Base-by-base conservation (phyloP, 1,139 yeast genomes). In the Ogataea hybrid region DNA sequence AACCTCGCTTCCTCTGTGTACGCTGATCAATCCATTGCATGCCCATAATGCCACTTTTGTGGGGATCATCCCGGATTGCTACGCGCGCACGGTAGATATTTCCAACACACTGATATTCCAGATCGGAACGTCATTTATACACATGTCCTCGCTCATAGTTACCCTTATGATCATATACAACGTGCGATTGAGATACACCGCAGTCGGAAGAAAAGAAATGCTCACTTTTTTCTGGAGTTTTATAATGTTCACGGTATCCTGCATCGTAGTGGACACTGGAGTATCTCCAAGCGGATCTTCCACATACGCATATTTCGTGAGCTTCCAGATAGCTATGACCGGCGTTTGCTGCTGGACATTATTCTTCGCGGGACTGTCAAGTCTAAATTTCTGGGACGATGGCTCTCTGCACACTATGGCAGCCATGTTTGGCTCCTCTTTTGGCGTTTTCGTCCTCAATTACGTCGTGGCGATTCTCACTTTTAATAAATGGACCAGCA, bases 371-470 rank as follows among this genome's bases (percentile, higher is more conserved):
- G 97, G 97, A 6, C 59, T 92, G 7, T 64, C 89, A 21, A 89
- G 92, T 31, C 88, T 87, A 64, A 94, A 89, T 61, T 67, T 88
- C 40, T 90, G 96, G 94, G 97, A 89, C 64, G 97, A 92, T 62
- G 97, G 97, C 7, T 82, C 95, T 2, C 61, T 65, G 25, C 69
- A 61, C 47, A 80, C 95, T 2, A 73, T 86, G 71, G 67, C 79
- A 66, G 60, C 71, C 3, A 65, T 85, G 39, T 68, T 88, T 50
- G 43, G 70, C 6, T 57, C 75, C 2, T 68, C 83, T 12, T 44
- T 68, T 5, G 57, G 64, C 1, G 79, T 83, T 57, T 87, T 82
- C 61, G 70, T 74, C 8, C 63, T 82, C 33, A 79, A 84, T 44
- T 90, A 85, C 59, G 62, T 87, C 29, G 71, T 89, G 11, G 67